These are phyloP conservation scores for Septoria petroselini DNA, from an alignment of 2,329 filamentous ascomycete genomes.

Conservation along the genomic window DNA sequence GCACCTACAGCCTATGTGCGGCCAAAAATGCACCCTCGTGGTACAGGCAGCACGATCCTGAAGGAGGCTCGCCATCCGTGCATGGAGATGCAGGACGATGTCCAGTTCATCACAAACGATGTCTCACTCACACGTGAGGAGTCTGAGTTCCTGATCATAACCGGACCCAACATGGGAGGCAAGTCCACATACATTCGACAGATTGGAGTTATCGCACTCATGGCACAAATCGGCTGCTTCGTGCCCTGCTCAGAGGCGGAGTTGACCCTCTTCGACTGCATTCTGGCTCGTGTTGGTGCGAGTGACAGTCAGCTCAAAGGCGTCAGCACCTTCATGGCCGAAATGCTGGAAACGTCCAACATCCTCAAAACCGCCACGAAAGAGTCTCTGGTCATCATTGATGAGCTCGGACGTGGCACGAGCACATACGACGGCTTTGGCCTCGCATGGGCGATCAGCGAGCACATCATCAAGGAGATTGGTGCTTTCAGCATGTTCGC, in stretches of 20 bases:
- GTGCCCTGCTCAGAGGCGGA: conserved; percentile 89
- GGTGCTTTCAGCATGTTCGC: conserved; percentile 93
- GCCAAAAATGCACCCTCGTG: conserved; percentile 84
- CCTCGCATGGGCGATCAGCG: conserved; percentile 97
- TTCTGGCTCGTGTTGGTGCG: conserved; percentile 91
- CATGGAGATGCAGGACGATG: conserved; percentile 97
- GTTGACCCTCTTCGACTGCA: conserved; percentile 92
- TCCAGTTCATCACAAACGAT: conserved; percentile 98
- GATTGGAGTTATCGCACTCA: conserved; percentile 91
- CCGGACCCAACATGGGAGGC: conserved; percentile 97
- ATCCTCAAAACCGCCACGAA: conserved; percentile 95
- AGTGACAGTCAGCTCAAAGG: conserved; percentile 96
- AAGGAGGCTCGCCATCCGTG: conserved; percentile 93
- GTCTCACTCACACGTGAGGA: conserved; percentile 73
- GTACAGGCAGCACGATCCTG: conserved; percentile 83
- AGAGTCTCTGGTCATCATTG: conserved; percentile 96
- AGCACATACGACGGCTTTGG: conserved; percentile 98
- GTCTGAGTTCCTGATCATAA: conserved; percentile 93
- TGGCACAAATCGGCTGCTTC: conserved; percentile 96
- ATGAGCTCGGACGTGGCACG: conserved; percentile 92
- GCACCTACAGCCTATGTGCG: conserved; percentile 88
- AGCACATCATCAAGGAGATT: conserved; percentile 95
- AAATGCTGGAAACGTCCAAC: conserved; percentile 98
- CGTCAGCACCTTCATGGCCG: conserved; percentile 98
- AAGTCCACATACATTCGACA: conserved; percentile 98